phyloP scores from a whole-genome alignment of 2,329 filamentous ascomycete species.

The Rutstroemia sydowiana region DNA sequence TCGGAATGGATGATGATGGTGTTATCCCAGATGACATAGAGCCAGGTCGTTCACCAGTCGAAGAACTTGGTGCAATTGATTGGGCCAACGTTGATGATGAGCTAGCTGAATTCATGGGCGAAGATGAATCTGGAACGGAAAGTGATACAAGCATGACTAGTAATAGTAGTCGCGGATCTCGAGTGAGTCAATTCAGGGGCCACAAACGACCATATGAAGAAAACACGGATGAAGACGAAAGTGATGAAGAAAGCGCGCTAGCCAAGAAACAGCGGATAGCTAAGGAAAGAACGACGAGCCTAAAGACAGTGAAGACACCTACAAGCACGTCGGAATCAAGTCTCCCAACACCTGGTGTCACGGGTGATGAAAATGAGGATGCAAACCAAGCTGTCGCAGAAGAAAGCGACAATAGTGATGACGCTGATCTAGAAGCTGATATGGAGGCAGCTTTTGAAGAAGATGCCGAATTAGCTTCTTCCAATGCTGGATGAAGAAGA shows the following conservation, averaged over 20 bases:
- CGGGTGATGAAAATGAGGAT: slow-evolving; percentile 34
- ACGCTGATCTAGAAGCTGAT: slow-evolving; percentile 48
- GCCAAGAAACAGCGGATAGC: slow-evolving; percentile 46
- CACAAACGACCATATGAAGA: slow-evolving; percentile 28
- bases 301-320: slow-evolving; percentile 40
- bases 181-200: slow-evolving; percentile 16
- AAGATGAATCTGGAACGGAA: slow-evolving; percentile 43
- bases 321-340: slow-evolving; percentile 34
- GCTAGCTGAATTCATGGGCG: slow-evolving; percentile 64
- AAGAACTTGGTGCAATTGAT: slow-evolving; percentile 51
- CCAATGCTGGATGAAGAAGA: neutral
- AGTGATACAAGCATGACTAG: slow-evolving; percentile 18
- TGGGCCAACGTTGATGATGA: slow-evolving; percentile 63
- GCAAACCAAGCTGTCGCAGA: slow-evolving; percentile 24
- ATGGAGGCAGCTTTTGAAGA: slow-evolving; percentile 38
- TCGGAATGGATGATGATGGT: slow-evolving; percentile 39
- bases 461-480: slow-evolving; percentile 25
- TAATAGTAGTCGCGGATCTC: slow-evolving; percentile 18
- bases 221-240: slow-evolving; percentile 39
- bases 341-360: slow-evolving; percentile 36
- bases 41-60: slow-evolving; percentile 45
- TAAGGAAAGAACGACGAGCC: slow-evolving; percentile 38
- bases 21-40: slow-evolving; percentile 44
- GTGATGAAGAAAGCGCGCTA: slow-evolving; percentile 40
- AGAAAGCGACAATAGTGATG: slow-evolving; percentile 20